Base-by-base conservation (phyloP, 139 green algal species). In the Chlorella sp. region DNA sequence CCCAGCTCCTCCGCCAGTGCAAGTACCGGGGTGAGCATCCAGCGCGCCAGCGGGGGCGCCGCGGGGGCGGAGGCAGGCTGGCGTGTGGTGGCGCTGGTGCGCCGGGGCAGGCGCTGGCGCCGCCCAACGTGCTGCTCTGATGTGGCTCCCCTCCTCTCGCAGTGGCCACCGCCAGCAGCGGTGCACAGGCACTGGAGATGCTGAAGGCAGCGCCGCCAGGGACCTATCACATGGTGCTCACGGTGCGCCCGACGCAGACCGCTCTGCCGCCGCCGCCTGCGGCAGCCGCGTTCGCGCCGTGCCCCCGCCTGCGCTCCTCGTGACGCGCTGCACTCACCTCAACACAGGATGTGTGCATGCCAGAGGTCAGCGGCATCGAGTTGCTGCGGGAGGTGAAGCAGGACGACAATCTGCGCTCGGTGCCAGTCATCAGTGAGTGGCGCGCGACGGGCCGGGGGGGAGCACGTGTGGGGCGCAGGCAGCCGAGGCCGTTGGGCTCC, bases 311-410 rank as follows among this genome's bases (percentile, higher is more conserved):
- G 27, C 1, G 58, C 36, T 67, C 33, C 15, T 60, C 48, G 62
- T 53, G 15, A 23, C 23, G 64, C 46, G 64, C 14, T 58, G 17
- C 43, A 71, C 11, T 31, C 17, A n/a, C 11, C 3, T 51, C 5
- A 31, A 42, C 27, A 11, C 85, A 95, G 90, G 93, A 98, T 70
- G 84, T 98, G 0, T 93, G 96, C 85, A 98, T 98, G 93, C 93
- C 94, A 0, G 91, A 92, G 27, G 83, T 97, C 36, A 87, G 91
- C 56, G 94, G 94, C 33, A 77, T 97, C 6, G 83, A 95, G 69
- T 81, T 97, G 19, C 82, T 97, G 43, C 83, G 82, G 50, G 89
- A 86, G 51, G 83, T 98, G n/a, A 87, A 90, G 19, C 76, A 74
- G 12, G 83, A 94, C 43, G 68, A 87, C 38, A 70, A 73, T 43